Evolutionary conservation across 805 yeast genomes (phyloP), one percentile per base, ranked within the genome.

Genomic region (Cyberlindnera meyerae): DNA sequence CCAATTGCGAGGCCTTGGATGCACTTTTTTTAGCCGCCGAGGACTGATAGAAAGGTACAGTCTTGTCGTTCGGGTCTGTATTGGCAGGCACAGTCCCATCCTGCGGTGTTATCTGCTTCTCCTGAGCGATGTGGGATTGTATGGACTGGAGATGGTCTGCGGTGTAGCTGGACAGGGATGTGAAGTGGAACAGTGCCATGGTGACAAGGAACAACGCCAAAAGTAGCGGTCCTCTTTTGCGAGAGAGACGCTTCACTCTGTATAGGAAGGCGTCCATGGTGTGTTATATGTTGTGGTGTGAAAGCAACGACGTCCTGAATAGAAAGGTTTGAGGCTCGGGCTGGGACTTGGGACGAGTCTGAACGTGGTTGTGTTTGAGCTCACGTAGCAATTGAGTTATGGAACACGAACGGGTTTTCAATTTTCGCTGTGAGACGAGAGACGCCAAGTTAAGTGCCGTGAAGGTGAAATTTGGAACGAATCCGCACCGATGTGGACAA

Each of bases 41-140:
- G 0, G 57, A 45, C 31, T 51, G 43, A 37, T 45, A 49, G 37
- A 54, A 54, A 1, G 58, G 58, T 5, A 54, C 40, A 2, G 58
- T 52, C 4, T 40, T 32, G 14, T 48, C 51, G 8, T 43, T 33
- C 5, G 42, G 43, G 30, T 43, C 37, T 4, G 21, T 20, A 32
- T 32, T 33, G 14, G 12, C 17, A 11, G n/a, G 25, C 20, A 27
- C 16, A 29, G 27, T 14, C 25, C 27, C 32, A 25, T 16, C 15
- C 22, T 29, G 24, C 6, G 22, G 25, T 18, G 18, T 9, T 9
- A 9, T 20, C 22, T 9, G 7, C 9, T 7, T 11, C 17, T 31
- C 14, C 12, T 31, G 34, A 5, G 31, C 24, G 26, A 33, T 27
- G 4, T 29, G 11, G 14, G 16, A 21, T 4, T 44, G 48, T 9